Percentiles rank a stretch among this genome's conserved stretches.
Conservation (phyloP, 352 stramenopile species). For the Pythium utonaiense region DNA sequence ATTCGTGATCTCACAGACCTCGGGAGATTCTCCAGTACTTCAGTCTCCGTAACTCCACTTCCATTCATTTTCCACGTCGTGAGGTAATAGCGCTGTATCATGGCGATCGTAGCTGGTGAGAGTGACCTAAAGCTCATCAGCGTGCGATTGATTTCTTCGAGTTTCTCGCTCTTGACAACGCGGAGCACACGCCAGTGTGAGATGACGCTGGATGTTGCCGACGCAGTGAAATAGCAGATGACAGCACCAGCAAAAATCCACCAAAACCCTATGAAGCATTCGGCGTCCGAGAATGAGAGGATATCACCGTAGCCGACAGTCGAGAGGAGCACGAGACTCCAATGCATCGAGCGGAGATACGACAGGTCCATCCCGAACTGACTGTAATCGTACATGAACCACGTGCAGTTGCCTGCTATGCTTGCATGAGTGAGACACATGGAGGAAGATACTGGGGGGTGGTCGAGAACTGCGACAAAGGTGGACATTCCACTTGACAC, state of each 20-base stretch:
- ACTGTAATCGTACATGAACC: constrained; percentile 66
- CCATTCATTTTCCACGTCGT: constrained; percentile 75
- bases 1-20: too few species aligned
- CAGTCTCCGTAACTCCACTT: constrained; percentile 44
- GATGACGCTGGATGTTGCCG: constrained; percentile 48
- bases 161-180: constrained; percentile 41
- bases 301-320: constrained; percentile 73
- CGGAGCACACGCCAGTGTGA: constrained; percentile 44
- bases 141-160: constrained; percentile 61
- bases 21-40: constrained; percentile 45
- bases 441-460: constrained; percentile 14
- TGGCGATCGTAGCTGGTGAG: constrained; percentile 36
- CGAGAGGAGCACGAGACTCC: constrained; percentile 68
- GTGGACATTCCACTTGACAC: constrained; percentile 8
- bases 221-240: constrained; percentile 73
- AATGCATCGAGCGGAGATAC: constrained; percentile 59
- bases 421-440: constrained; percentile 54
- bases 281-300: constrained; percentile 47
- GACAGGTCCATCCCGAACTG: constrained; percentile 52
- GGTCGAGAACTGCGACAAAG: background rate
- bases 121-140: constrained; percentile 38
- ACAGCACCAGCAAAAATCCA: constrained; percentile 73
- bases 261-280: constrained; percentile 47
- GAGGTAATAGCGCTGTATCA: constrained; percentile 57
- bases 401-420: constrained; percentile 55